Conservation (phyloP, 1,284 basidiomycete species). For the Tetrapyrgos nigripes region DNA sequence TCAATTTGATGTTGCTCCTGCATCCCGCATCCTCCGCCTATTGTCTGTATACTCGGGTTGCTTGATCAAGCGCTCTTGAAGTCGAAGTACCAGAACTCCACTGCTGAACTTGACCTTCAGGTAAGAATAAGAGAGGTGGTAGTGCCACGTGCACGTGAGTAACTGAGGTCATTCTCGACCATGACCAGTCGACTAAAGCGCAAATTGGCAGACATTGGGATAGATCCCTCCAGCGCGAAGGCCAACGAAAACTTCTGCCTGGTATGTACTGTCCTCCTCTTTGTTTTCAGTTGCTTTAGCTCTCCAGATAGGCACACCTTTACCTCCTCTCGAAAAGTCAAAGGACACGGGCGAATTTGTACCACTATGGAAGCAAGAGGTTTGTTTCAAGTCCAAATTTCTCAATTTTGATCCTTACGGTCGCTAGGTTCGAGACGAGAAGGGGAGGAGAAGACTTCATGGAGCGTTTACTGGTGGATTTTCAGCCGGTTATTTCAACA, state of each 20-base stretch:
- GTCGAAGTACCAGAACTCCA: no score
- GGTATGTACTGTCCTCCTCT: constrained; percentile 48
- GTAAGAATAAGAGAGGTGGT: no score
- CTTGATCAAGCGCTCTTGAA: no score
- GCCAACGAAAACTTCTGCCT: constrained; percentile 90
- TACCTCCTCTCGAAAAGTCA: constrained; percentile 88
- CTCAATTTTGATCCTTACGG: no score
- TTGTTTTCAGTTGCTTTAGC: constrained; percentile 5
- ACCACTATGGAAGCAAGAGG: constrained; percentile 97
- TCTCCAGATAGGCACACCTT: constrained; percentile 85
- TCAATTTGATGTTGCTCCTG: no score
- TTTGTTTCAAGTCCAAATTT: constrained; percentile 36
- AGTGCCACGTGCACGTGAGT: no score
- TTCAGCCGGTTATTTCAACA: constrained; percentile 97
- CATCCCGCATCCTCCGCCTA: no score
- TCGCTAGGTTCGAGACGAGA: constrained; percentile 92
- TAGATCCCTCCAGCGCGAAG: constrained; percentile 71
- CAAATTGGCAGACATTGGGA: constrained; percentile 82
- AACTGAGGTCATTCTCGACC: no score
- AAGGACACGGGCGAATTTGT: constrained; percentile 94
- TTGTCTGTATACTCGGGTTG: no score
- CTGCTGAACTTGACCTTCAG: no score
- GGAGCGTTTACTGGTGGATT: constrained; percentile 99
- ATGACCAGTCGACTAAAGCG: constrained; percentile 66
- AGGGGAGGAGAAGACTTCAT: constrained; percentile 91